Evolutionary conservation across 768 basidiomycete genomes (phyloP), one percentile per base, ranked within the genome.

Genomic region (Mrakia blollopis): DNA sequence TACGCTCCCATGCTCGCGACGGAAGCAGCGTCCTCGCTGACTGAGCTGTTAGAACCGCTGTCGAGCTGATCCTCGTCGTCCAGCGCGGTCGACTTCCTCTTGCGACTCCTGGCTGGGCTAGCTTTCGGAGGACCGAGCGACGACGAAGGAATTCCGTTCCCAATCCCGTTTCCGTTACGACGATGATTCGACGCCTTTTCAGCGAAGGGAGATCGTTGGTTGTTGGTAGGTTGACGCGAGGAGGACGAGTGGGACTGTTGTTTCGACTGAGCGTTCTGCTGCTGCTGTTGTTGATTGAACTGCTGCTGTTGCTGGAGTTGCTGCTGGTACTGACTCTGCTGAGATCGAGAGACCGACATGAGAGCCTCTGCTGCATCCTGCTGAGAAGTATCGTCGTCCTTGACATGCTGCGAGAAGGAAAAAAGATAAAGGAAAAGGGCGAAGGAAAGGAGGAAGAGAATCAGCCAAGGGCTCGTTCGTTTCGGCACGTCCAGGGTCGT

Each of bases 341-440:
- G 68, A 8, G 78, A 78, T 44, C 91, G 88, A 41, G 91, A 91
- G 47, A 94, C 92, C 67, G 91, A 89, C 62, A 93, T 92, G 62
- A 94, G 89, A 4, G 92, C 90, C 84, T 94, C 93, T 16, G 93
- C 93, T 2, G 93, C 93, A 52, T 92, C 92, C 82, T 93, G 92
- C 82, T 94, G 93, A 16, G 90, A 52, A 2, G 71, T 71, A 35
- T 77, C 71, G 35, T 72, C 76, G 50, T 77, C 54, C 41, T 67
- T 63, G 61, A 50, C 7, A 21, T 61, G 68, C 35, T 32, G 47
- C 23, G 52, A 23, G 28, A 54, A 25, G 37, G 37, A 37, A 60
- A 30, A 35, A n/a, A 10, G 65, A 60, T 6, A 32, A n/a, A n/a
- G 4, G 57, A n/a, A n/a, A n/a, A n/a, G n/a, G n/a, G n/a, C 16